phyloP scores from a whole-genome alignment of 1,284 basidiomycete genomes.

The Amylostereum chailletii region DNA sequence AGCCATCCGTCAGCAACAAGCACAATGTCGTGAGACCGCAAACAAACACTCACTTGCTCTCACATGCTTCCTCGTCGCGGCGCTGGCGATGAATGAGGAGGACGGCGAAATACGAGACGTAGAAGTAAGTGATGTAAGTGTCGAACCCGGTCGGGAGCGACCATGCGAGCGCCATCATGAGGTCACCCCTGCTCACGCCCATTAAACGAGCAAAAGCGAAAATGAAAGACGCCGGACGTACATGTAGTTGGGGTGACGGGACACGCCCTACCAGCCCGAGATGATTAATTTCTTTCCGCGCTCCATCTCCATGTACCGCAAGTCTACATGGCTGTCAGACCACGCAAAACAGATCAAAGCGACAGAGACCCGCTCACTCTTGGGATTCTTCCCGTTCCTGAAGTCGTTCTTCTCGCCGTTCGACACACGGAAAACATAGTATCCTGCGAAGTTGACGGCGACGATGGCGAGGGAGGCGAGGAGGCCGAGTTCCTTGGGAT shows the following conservation, averaged over 20 bases:
- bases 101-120: conserved; percentile 82
- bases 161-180: conserved; percentile 90
- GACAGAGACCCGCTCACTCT: conserved; percentile 44
- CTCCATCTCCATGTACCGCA: conserved; percentile 78
- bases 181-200: conserved; percentile 53
- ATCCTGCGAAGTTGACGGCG: conserved; percentile 67
- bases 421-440: conserved; percentile 84
- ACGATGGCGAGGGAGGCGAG: conserved; percentile 56
- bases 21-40: conserved; percentile 6
- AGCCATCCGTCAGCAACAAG: not conserved
- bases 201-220: conserved; percentile 4
- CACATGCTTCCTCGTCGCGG: conserved; percentile 90
- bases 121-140: conserved; percentile 96
- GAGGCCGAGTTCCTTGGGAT: conserved; percentile 72
- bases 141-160: conserved; percentile 89
- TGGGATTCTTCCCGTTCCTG: conserved; percentile 88
- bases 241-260: conserved; percentile 92
- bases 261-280: conserved; percentile 96
- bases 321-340: conserved; percentile 33
- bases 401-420: conserved; percentile 98
- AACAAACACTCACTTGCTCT: conserved; percentile 58
- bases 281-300: conserved; percentile 87
- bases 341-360: not conserved
- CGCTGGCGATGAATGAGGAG: conserved; percentile 87
- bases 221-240: conserved; percentile 27